Percentiles rank a stretch among this genome's conserved stretches.
Conservation (phyloP, 164 flowering plant species). For the Cinnamomum micranthum region DNA sequence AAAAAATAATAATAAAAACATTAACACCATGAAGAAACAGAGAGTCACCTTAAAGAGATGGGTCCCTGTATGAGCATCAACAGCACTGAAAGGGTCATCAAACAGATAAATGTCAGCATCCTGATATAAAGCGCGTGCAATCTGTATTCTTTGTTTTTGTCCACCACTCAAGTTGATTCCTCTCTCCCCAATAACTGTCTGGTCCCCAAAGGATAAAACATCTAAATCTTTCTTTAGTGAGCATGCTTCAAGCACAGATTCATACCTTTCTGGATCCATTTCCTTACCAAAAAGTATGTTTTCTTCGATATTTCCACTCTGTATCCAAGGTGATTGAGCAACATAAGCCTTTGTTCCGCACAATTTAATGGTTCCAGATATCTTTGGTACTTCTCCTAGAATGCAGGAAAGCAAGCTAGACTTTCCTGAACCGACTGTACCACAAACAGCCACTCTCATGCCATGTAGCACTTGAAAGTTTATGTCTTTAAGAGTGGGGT, state of each 20-base stretch:
- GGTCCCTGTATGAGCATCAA: conserved; percentile 90
- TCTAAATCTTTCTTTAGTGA: conserved; percentile 74
- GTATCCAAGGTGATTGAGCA: conserved; percentile 90
- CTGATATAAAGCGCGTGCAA: conserved; percentile 86
- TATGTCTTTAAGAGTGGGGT: conserved; percentile 35
- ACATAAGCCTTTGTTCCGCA: conserved; percentile 77
- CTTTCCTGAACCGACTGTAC: conserved; percentile 61
- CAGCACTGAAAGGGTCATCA: conserved; percentile 95
- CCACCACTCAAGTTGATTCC: conserved; percentile 95
- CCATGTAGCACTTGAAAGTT: conserved; percentile 36
- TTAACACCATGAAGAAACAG: no score
- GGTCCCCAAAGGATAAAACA: conserved; percentile 71
- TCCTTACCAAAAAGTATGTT: conserved; percentile 75
- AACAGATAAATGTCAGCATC: conserved; percentile 80
- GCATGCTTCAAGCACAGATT: conserved; percentile 74
- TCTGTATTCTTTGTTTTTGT: conserved; percentile 83
- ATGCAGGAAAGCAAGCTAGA: conserved; percentile 56
- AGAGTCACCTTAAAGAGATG: conserved; percentile 64
- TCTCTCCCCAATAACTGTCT: conserved; percentile 84
- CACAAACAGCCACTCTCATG: conserved; percentile 55
- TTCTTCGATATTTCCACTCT: conserved; percentile 78
- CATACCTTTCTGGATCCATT: conserved; percentile 67
- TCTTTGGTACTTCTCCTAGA: conserved; percentile 48
- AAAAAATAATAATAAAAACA: no score
- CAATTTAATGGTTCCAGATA: conserved; percentile 36